Percentiles rank a stretch among this genome's conserved stretches.
These are phyloP conservation scores for Carex cristatella DNA, from an alignment of 176 grass and related monocot genomes.

Conservation along the genomic window DNA sequence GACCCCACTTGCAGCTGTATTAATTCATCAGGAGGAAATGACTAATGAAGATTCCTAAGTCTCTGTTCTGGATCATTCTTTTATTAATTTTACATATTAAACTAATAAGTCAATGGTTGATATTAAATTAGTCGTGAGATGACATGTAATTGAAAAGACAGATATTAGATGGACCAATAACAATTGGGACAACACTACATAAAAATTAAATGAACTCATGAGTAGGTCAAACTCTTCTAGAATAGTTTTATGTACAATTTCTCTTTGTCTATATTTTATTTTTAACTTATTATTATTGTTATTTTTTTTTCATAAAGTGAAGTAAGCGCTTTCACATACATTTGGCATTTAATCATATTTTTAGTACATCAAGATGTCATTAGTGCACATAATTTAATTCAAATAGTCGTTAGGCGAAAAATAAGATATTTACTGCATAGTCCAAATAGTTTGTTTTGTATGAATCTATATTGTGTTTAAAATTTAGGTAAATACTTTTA, in stretches of 20 bases:
- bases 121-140: slow-evolving; percentile 10
- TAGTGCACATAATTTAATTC: not conserved
- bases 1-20: not conserved
- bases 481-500: too few species aligned
- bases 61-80: not conserved
- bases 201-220: not conserved
- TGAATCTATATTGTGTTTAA: too few species aligned
- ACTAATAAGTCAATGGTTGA: not conserved
- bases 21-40: not conserved
- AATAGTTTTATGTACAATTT: not conserved
- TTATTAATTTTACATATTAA: not conserved
- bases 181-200: not conserved
- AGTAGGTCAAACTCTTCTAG: not conserved
- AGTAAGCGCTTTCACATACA: not conserved
- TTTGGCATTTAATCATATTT: not conserved
- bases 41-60: not conserved
- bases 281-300: not conserved
- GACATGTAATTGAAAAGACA: slow-evolving; percentile 12
- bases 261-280: not conserved
- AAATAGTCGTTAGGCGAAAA: not conserved
- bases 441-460: too few species aligned
- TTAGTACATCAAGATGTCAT: not conserved
- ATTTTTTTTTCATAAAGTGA: not conserved
- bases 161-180: not conserved
- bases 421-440: too few species aligned